phyloP scores from a whole-genome alignment of 345 rosid genomes.

The Chamaenerion angustifolium region DNA sequence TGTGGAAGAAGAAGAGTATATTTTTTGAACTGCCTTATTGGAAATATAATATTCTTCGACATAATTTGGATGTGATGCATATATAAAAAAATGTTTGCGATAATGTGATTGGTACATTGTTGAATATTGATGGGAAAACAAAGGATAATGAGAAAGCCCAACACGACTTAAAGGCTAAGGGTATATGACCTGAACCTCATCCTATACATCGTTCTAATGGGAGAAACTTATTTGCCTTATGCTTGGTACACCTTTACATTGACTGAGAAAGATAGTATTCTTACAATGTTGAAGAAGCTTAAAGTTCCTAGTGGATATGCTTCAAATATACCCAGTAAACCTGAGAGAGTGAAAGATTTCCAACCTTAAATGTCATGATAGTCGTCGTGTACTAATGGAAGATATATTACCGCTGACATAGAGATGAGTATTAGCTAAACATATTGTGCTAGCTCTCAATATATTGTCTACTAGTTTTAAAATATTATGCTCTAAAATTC shows the following conservation, averaged over 20 bases:
- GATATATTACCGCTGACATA: not conserved
- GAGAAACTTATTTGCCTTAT: not conserved
- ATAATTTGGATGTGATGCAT: no score
- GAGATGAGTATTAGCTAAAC: not conserved
- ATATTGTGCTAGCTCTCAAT: not conserved
- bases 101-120: no score
- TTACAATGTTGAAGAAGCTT: not conserved
- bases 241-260: not conserved
- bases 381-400: not conserved
- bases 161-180: no score
- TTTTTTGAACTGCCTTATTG: no score
- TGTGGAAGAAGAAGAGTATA: no score
- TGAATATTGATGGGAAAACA: no score
- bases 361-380: not conserved
- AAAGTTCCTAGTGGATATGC: not conserved
- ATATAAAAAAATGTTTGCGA: no score
- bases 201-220: no score
- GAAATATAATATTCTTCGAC: no score
- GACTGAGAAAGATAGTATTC: not conserved
- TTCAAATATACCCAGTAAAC: not conserved
- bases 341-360: no score
- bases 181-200: no score
- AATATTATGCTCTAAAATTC: not conserved
- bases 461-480: not conserved
- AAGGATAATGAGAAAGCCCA: no score